phyloP scores from a whole-genome alignment of 805 yeast species.

The Lipomyces sp. region DNA sequence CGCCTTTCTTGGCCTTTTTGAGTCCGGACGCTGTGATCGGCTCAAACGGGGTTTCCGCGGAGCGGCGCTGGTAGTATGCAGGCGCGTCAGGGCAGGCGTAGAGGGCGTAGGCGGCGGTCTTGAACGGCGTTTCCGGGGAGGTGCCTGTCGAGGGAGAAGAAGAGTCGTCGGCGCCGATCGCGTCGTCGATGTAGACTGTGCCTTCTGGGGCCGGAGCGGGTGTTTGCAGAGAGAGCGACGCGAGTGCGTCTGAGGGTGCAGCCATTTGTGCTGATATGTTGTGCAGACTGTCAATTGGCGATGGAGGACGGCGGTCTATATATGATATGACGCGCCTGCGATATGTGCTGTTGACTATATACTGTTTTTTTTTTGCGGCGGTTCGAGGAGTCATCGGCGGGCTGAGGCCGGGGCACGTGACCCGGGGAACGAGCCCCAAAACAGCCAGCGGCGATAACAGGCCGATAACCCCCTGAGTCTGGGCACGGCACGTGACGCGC shows the following conservation, averaged over 20 bases:
- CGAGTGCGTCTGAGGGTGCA: not conserved
- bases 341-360: not conserved
- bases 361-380: no score
- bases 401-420: no score
- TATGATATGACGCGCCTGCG: not conserved
- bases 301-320: no score
- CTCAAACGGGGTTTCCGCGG: conserved; percentile 59
- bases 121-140: conserved; percentile 51
- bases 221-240: not conserved
- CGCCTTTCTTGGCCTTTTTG: conserved; percentile 95
- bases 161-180: conserved; percentile 65
- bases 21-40: conserved; percentile 87
- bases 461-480: no score
- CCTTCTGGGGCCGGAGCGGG: conserved; percentile 18
- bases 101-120: conserved; percentile 80
- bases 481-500: no score
- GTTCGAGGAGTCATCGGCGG: no score
- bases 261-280: no score
- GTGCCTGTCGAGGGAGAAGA: conserved; percentile 55
- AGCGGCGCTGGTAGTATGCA: conserved; percentile 53
- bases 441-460: no score
- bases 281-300: no score
- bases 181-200: conserved; percentile 58
- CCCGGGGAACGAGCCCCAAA: no score
- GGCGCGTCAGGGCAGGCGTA: conserved; percentile 43